phyloP scores from a whole-genome alignment of 148 eudicot species.

The Polygonum maritimum region DNA sequence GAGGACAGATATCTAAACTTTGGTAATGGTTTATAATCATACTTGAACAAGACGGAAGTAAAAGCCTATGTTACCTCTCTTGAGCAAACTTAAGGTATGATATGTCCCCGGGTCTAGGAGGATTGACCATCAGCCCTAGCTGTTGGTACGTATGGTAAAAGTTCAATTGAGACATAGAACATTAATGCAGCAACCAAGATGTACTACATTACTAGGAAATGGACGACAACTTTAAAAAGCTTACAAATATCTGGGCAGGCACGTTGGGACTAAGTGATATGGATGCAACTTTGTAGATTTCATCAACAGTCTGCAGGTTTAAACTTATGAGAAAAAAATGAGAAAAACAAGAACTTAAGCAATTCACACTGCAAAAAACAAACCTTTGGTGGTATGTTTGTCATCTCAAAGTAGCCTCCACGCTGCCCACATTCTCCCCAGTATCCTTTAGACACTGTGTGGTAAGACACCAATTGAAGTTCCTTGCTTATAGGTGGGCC shows the following conservation, averaged over 20 bases:
- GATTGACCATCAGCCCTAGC: slow-evolving; percentile 95
- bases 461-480: slow-evolving; percentile 90
- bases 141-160: slow-evolving; percentile 17
- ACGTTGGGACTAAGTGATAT: slow-evolving; percentile 92
- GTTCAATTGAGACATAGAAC: not conserved
- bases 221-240: slow-evolving; percentile 15
- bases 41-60: not conserved
- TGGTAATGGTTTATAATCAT: not conserved
- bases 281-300: slow-evolving; percentile 90
- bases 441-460: slow-evolving; percentile 94
- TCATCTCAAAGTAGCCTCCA: slow-evolving; percentile 97
- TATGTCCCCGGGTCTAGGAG: slow-evolving; percentile 87
- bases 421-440: slow-evolving; percentile 99
- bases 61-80: slow-evolving; percentile 49
- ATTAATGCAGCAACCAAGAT: not conserved
- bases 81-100: slow-evolving; percentile 60
- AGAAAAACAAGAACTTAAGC: not conserved
- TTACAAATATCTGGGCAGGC: slow-evolving; percentile 92
- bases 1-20: slow-evolving; percentile 19
- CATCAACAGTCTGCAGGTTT: slow-evolving; percentile 78
- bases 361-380: slow-evolving; percentile 6
- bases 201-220: not conserved
- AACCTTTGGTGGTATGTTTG: slow-evolving; percentile 84
- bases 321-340: not conserved
- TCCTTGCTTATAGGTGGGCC: slow-evolving; percentile 75